These are phyloP conservation scores for Gilbertella persicaria DNA, from an alignment of 371 early-diverging fungal genomes.

Conservation along the genomic window DNA sequence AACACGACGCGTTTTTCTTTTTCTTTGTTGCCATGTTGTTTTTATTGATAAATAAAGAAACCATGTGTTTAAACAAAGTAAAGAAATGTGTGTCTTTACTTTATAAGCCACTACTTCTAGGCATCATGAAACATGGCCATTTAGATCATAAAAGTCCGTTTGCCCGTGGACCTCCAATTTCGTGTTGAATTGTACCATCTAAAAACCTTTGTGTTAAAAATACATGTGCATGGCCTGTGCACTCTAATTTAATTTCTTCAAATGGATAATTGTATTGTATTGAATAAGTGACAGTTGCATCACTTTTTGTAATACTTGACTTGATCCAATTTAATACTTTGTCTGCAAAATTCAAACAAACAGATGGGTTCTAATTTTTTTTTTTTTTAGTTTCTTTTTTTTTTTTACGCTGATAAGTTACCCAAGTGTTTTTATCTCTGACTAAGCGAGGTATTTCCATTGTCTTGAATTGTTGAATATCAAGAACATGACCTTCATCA, in stretches of 20 bases:
- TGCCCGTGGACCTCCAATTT: slow-evolving; percentile 46
- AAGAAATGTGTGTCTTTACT: neutral
- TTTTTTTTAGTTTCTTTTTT: slow-evolving; percentile 1
- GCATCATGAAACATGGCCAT: slow-evolving; percentile 17
- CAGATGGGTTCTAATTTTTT: slow-evolving; percentile 38
- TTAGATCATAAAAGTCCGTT: too few species aligned
- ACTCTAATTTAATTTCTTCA: slow-evolving; percentile 34
- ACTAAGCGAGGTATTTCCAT: slow-evolving; percentile 83
- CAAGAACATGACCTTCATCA: slow-evolving; percentile 63
- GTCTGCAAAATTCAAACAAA: slow-evolving; percentile 56
- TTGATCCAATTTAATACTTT: slow-evolving; percentile 46
- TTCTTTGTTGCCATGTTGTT: neutral
- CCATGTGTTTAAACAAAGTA: neutral
- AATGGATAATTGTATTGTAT: slow-evolving; percentile 47
- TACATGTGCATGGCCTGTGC: slow-evolving; percentile 28
- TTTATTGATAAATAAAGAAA: neutral
- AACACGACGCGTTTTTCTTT: neutral
- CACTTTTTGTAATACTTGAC: slow-evolving; percentile 33
- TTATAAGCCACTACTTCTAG: neutral
- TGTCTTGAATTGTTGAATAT: slow-evolving; percentile 68
- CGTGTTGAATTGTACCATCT: slow-evolving; percentile 34
- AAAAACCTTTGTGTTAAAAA: slow-evolving; percentile 53
- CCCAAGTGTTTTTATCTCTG: slow-evolving; percentile 65
- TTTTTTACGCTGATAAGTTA: too few species aligned
- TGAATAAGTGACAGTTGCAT: slow-evolving; percentile 43